Evolutionary conservation across 345 rosid species (phyloP), one percentile per base, ranked within the genome.

Genomic region (Cardamine occulta): DNA sequence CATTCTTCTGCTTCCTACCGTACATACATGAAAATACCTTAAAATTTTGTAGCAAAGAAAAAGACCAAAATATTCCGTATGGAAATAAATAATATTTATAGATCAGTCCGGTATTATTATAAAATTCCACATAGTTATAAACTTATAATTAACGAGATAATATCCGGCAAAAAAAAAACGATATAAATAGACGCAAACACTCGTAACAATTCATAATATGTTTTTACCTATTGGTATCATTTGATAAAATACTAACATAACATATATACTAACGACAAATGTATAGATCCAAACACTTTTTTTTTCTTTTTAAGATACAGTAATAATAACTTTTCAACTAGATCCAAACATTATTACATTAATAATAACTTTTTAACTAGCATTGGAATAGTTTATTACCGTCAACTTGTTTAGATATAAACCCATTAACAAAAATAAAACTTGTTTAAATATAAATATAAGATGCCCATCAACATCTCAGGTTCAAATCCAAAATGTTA

Each of bases 1-100:
- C 44, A 58, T 74, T 66, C 66, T 74, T 57, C 67, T 74, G 73
- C 73, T 66, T 48, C 79, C 73, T 58, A 59, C 51, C 73, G 34
- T 35, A 34, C 61, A 48, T 48, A 58, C 79, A 66, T 58, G 24
- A 74, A 44, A 58, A 8, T 48, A 24, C n/a, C 51, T n/a, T 56
- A 11, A n/a, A 0, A 15, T 2, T 44, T 56, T 13, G 37, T 68
- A 7, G n/a, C 29, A 39, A 15, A 24, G 0, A 0, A 0, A 1
- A 6, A 24, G 24, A 51, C 73, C 51, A 32, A 12, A 32, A 32
- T 56, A 34, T 45, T 56, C 59, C 42, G 7, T 48, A 18, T 47
- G 26, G 8, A 49, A 31, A 52, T 37, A 7, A 35, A 24, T 10
- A 34, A 23, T 34, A 23, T 55, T 57, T 23, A 44, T 35, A 72